phyloP scores from a whole-genome alignment of 495 filamentous ascomycete species.

The Lepidopterella palustris region DNA sequence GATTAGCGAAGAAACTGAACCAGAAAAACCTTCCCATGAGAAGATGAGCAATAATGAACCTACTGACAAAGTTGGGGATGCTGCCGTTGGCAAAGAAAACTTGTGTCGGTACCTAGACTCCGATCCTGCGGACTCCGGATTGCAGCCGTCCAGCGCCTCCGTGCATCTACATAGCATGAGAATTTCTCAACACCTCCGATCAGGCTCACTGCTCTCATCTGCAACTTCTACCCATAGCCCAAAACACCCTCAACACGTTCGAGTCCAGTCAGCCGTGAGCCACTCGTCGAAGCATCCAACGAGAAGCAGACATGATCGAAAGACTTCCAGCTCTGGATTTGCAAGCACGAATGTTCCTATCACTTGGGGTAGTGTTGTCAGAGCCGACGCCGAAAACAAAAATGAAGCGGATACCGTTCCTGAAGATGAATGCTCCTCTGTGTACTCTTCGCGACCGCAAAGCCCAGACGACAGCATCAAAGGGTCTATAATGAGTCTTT shows the following conservation, averaged over 20 bases:
- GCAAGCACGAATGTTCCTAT: constrained; percentile 24
- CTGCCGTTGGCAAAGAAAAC: neutral
- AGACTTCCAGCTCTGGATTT: constrained; percentile 27
- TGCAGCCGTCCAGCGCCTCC: constrained; percentile 5
- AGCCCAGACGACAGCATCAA: constrained; percentile 24
- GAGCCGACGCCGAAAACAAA: neutral
- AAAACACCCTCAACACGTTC: neutral
- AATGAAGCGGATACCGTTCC: neutral
- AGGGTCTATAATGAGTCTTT: constrained; percentile 8
- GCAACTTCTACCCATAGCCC: constrained; percentile 7
- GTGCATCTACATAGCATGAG: constrained; percentile 31
- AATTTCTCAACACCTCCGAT: constrained; percentile 30
- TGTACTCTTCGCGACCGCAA: constrained; percentile 27
- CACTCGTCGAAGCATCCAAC: neutral
- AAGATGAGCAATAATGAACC: neutral
- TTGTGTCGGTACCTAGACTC: neutral
- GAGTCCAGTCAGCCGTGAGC: constrained; percentile 8
- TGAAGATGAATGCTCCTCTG: constrained; percentile 19
- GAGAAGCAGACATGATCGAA: constrained; percentile 14
- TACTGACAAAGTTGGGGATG: too few species aligned
- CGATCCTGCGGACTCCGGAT: neutral
- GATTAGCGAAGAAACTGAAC: constrained; percentile 11
- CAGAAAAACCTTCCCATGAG: too few species aligned
- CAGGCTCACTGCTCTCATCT: constrained; percentile 23
- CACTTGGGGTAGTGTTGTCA: constrained; percentile 27